A percentile compares a stretch with the other conserved stretches of the same genome.
phyloP scores from a whole-genome alignment of 805 yeast species.

The Kazachstania taianensis region DNA sequence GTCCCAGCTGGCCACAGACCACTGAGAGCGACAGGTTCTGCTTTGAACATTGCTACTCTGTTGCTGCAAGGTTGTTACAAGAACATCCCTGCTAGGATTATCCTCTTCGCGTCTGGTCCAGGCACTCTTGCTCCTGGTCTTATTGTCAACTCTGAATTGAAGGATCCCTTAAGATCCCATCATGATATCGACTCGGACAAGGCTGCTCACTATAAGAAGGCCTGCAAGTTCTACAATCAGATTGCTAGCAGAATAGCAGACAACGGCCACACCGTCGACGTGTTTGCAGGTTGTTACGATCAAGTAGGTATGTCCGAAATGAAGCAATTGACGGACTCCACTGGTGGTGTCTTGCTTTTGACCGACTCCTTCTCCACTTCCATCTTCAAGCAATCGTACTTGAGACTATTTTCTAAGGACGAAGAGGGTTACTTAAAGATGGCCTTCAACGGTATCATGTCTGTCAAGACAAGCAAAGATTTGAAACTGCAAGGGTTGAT shows the following conservation, averaged over 20 bases:
- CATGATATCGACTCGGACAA: slow-evolving; percentile 88
- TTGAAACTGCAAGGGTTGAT: slow-evolving; percentile 85
- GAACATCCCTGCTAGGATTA: slow-evolving; percentile 79
- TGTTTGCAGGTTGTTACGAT: slow-evolving; percentile 92
- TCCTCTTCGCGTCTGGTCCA: slow-evolving; percentile 90
- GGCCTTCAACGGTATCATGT: slow-evolving; percentile 85
- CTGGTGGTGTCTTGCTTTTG: slow-evolving; percentile 84
- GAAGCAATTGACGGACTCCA: slow-evolving; percentile 73
- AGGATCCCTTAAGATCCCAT: slow-evolving; percentile 96
- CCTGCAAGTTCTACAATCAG: slow-evolving; percentile 68
- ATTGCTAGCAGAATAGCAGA: slow-evolving; percentile 62
- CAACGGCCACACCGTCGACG: slow-evolving; percentile 74
- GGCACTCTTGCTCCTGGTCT: slow-evolving; percentile 92
- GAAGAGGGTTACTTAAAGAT: slow-evolving; percentile 75
- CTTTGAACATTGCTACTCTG: slow-evolving; percentile 74
- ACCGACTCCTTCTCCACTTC: slow-evolving; percentile 93
- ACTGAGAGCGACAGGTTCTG: slow-evolving; percentile 86
- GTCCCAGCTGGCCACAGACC: slow-evolving; percentile 78
- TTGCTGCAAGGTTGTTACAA: slow-evolving; percentile 74
- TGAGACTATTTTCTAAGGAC: slow-evolving; percentile 80
- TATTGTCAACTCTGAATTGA: slow-evolving; percentile 82
- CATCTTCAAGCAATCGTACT: slow-evolving; percentile 84
- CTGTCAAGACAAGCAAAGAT: slow-evolving; percentile 78
- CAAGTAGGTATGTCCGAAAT: slow-evolving; percentile 92
- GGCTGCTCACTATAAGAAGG: slow-evolving; percentile 81